These are phyloP conservation scores for Ophiorrhiza pumila DNA, from an alignment of 257 asterid species.

Conservation along the genomic window DNA sequence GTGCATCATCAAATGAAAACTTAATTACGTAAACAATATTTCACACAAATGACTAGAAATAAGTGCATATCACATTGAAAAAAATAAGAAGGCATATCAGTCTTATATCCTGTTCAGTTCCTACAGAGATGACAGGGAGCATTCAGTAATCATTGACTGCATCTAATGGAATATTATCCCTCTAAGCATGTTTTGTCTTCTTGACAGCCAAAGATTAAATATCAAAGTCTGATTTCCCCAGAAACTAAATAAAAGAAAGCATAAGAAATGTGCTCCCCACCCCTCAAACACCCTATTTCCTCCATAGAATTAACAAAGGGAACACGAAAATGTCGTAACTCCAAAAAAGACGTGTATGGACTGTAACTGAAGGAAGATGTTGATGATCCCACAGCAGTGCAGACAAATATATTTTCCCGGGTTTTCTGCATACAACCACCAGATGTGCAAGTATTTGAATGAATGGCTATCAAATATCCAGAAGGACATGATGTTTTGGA, in stretches of 20 bases:
- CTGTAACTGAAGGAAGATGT: background rate
- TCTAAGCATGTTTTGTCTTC: background rate
- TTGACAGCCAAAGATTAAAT: background rate
- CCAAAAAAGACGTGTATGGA: slow-evolving; percentile 1
- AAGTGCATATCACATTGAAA: background rate
- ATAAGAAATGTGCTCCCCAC: background rate
- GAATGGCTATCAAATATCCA: background rate
- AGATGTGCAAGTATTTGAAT: background rate
- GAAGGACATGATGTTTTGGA: background rate
- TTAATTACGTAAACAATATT: background rate
- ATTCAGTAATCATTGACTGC: background rate
- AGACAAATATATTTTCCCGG: background rate
- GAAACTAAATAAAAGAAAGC: background rate
- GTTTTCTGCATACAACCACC: background rate
- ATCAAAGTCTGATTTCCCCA: too few species aligned
- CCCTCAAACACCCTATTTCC: background rate
- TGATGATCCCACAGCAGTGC: background rate
- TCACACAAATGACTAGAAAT: background rate
- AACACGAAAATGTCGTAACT: background rate
- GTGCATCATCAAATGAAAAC: slow-evolving; percentile 25
- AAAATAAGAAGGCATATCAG: background rate
- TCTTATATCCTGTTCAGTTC: background rate
- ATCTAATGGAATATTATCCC: background rate
- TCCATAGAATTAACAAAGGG: background rate
- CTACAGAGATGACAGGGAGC: background rate